Evolutionary conservation across 768 basidiomycete genomes (phyloP).

Genomic region (Tricholoma sp.): DNA sequence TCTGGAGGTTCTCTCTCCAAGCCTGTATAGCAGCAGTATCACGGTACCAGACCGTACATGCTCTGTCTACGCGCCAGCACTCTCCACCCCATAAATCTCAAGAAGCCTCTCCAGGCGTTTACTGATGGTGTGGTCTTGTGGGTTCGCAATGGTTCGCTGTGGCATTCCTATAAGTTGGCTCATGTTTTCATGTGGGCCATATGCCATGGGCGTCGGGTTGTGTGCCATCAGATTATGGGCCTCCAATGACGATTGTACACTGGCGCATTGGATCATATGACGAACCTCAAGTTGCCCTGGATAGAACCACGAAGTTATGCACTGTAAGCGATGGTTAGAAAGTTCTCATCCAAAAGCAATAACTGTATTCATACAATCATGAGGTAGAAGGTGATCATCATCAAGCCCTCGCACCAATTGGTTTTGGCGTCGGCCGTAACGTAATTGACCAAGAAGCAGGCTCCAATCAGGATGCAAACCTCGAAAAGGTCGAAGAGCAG

Average conservation of each 20-base stretch:
- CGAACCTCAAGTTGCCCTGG: constrained; percentile 28
- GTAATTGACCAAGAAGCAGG: constrained; percentile 74
- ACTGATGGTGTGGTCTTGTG: constrained; percentile 9
- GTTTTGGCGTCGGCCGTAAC: constrained; percentile 74
- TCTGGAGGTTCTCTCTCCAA: constrained; percentile 32
- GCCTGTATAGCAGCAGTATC: background rate
- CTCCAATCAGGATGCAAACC: constrained; percentile 57
- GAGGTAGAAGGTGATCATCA: constrained; percentile 59
- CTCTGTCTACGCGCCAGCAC: background rate
- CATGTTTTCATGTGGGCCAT: background rate
- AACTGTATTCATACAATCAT: constrained; percentile 44
- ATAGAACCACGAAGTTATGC: constrained; percentile 30
- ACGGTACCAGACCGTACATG: background rate
- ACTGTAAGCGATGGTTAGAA: constrained; percentile 8
- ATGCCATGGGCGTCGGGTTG: constrained; percentile 1
- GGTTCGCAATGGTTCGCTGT: background rate
- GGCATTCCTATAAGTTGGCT: background rate
- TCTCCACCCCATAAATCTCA: constrained; percentile 11
- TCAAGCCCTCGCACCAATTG: constrained; percentile 69
- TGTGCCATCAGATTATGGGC: constrained; percentile 7
- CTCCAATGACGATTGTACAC: constrained; percentile 10
- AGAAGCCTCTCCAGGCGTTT: constrained; percentile 14
- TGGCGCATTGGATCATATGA: constrained; percentile 22
- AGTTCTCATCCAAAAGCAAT: background rate
- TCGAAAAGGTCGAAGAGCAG: constrained; percentile 70